Base-by-base conservation (phyloP, 2,329 filamentous ascomycete species). In the Didymella keratinophila region DNA sequence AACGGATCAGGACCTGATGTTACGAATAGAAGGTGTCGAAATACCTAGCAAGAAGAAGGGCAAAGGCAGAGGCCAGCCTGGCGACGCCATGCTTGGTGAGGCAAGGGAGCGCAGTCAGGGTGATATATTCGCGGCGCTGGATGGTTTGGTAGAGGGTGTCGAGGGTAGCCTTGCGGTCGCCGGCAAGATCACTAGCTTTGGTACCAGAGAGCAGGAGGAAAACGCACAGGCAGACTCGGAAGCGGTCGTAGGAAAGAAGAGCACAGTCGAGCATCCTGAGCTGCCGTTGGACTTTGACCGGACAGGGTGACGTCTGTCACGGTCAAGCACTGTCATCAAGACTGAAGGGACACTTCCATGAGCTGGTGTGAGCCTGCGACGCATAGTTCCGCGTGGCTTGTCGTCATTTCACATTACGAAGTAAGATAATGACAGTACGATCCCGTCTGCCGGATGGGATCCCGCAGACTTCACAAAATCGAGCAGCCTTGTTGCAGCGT, bases 11-110 rank as follows among this genome's bases (percentile, higher is more conserved):
- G 79, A 81, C 7, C 72, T 89, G 63, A 88, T 91, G 84, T 75
- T 91, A 44, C 81, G 79, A 57, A 84, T 91, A 51, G 84, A 89
- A 58, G 89, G 88, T 3, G 74, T 71, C 61, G 83, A 66, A 62
- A 62, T 73, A 51, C 65, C 69, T 21, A 56, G 57, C 45, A 72
- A 69, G 71, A 71, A 50, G 50, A 76, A 75, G 50, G 66, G 70
- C 1, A 73, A 75, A 61, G 64, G 56, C 28, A 72, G 71, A 58
- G 71, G 68, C 2, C 62, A 67, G 51, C 68, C 65, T 21, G 71
- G 70, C 6, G 65, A 72, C 39, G 56, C 56, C n/a, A 72, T 64
- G 48, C 56, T 75, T 41, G 64, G 62, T 39, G 72, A 72, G 32
- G 74, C 72, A 32, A 64, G 68, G 53, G 72, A 72, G 20, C 68